Evolutionary conservation across 805 yeast genomes (phyloP), one percentile per base, ranked within the genome.

Genomic region (Kuraishia piskuri): DNA sequence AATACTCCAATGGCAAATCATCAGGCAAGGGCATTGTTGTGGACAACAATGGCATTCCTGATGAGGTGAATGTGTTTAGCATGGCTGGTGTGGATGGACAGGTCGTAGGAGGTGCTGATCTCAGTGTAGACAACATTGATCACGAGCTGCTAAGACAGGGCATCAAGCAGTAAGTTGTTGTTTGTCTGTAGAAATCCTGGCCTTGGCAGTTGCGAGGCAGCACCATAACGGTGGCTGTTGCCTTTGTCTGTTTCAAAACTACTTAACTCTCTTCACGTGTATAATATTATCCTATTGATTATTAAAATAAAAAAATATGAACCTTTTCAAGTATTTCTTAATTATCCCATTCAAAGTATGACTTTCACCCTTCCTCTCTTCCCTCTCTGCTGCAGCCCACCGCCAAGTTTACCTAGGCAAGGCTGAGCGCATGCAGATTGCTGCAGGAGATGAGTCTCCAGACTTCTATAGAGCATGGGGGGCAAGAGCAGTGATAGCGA

Each of bases 91-190:
- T 22, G 23, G 50, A 48, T 48, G 37, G 22, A 23, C 22, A 21
- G 10, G 48, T 45, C 4, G 48, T 21, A 3, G 48, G 24, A 45
- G 24, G 24, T 23, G 22, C 12, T 25, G 51, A 25, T n/a, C 8
- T 49, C n/a, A 31, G 23, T 14, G 51, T 51, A 9, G 53, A 51
- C 45, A 51, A 46, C 50, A 51, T 51, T 21, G 53, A 51, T n/a
- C 53, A 51, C 19, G 53, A 51, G 22, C 46, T 51, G 23, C 46
- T 51, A 3, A 46, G 53, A 22, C 47, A 51, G 44, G 46, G 50
- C 22, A 46, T 46, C 20, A 45, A 45, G 19, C 25, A 25, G 22
- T n/a, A 10, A n/a, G 5, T 49, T 49, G 14, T 19, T n/a, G n/a
- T n/a, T n/a, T n/a, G n/a, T n/a, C n/a, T n/a, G n/a, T n/a, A n/a